Evolutionary conservation across 1,284 basidiomycete genomes (phyloP).

Genomic region (Chalciporus sp.): DNA sequence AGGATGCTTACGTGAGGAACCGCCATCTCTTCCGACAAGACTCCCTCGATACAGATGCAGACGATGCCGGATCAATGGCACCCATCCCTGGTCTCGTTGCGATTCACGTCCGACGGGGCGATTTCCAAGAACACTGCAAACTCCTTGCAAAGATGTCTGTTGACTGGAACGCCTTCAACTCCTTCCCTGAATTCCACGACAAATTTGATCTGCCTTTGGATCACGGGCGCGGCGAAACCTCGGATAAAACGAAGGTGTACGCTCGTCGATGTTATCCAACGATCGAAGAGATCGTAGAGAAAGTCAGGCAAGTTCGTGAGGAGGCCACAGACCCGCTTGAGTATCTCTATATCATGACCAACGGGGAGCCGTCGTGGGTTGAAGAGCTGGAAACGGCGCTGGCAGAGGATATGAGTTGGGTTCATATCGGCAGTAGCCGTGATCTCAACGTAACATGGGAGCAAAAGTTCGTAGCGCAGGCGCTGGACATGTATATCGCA

Average conservation of each 20-base stretch:
- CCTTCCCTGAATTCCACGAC: constrained; percentile 42
- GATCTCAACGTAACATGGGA: constrained; percentile 41
- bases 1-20: constrained; percentile 39
- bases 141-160: constrained; percentile 45
- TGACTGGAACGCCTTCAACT: constrained; percentile 46
- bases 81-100: constrained; percentile 48
- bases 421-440: constrained; percentile 33
- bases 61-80: constrained; percentile 3
- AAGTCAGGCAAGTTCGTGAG: constrained; percentile 31
- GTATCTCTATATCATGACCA: constrained; percentile 58
- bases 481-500: constrained; percentile 49
- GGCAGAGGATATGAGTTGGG: constrained; percentile 20
- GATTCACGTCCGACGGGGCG: constrained; percentile 62
- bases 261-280: constrained; percentile 45
- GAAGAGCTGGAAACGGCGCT: constrained; percentile 46
- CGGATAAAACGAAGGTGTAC: constrained; percentile 36
- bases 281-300: constrained; percentile 42
- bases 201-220: constrained; percentile 34
- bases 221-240: constrained; percentile 15
- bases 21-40: constrained; percentile 29
- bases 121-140: constrained; percentile 55
- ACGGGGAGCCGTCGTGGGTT: constrained; percentile 49
- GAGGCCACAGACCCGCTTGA: constrained; percentile 30
- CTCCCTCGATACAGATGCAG: constrained; percentile 2
- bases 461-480: constrained; percentile 42